Evolutionary conservation across 2,329 filamentous ascomycete genomes (phyloP).

Genomic region (Berkeleyomyces rouxiae): DNA sequence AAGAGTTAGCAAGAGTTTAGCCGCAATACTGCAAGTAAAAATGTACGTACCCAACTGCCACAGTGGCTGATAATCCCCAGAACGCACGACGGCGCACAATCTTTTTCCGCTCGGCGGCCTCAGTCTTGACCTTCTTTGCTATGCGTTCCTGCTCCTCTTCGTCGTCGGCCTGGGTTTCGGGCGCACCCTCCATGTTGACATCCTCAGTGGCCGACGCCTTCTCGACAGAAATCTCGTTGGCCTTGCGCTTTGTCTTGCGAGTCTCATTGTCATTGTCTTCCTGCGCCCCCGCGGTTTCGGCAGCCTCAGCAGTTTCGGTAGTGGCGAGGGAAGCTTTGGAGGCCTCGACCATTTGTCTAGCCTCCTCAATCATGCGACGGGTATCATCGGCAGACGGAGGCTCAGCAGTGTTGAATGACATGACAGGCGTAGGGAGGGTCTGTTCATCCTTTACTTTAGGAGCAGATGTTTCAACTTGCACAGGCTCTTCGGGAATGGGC

Average conservation of each 20-base stretch:
- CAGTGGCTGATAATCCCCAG: conserved; percentile 68
- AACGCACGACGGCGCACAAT: conserved; percentile 73
- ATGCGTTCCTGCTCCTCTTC: conserved; percentile 29
- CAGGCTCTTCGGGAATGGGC: conserved; percentile 37
- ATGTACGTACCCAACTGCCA: conserved; percentile 71
- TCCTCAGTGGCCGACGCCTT: conserved; percentile 24
- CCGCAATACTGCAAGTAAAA: conserved; percentile 1
- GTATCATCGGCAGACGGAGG: conserved; percentile 63
- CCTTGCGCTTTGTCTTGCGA: conserved; percentile 55
- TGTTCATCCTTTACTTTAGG: conserved; percentile 21
- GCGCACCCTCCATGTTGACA: conserved; percentile 4
- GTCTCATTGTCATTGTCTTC: conserved; percentile 23
- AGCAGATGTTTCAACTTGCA: conserved; percentile 49
- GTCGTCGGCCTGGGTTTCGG: conserved; percentile 24
- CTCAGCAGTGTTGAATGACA: conserved; percentile 35
- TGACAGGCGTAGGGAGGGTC: conserved; percentile 4
- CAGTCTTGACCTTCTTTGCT: conserved; percentile 66
- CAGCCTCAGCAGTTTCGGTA: conserved; percentile 27
- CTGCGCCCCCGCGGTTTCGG: conserved; percentile 15
- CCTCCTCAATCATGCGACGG: conserved; percentile 67
- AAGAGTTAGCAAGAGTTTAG: conserved; percentile 14
- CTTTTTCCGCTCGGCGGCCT: conserved; percentile 69
- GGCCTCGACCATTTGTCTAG: conserved; percentile 73
- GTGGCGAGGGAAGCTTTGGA: conserved; percentile 27
- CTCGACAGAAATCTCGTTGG: conserved; percentile 52